Evolutionary conservation across 2,329 filamentous ascomycete species (phyloP).

Genomic region (Xylariaceae sp.): DNA sequence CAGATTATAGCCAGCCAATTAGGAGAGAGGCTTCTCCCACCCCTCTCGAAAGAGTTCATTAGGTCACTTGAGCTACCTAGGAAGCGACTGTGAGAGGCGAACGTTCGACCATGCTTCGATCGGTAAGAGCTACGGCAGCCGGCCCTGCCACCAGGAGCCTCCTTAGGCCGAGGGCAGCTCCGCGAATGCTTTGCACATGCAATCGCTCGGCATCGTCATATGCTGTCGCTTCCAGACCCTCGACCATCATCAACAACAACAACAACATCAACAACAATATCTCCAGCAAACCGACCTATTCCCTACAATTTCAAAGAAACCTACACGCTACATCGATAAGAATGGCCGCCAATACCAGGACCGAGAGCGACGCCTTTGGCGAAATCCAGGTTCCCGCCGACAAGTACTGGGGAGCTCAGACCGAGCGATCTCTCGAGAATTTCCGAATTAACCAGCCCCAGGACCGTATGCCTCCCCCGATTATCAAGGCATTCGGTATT

Average conservation of each 20-base stretch:
- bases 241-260: conserved; percentile 15
- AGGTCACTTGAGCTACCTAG: conserved; percentile 14
- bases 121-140: conserved; percentile 39
- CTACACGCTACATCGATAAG: conserved; percentile 51
- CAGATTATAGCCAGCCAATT: conserved; percentile 13
- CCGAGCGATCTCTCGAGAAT: conserved; percentile 93
- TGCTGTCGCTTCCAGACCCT: conserved; percentile 24
- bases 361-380: conserved; percentile 96
- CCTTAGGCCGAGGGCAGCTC: conserved; percentile 39
- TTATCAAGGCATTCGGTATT: conserved; percentile 93
- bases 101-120: conserved; percentile 43
- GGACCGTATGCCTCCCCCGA: conserved; percentile 94
- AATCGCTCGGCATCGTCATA: conserved; percentile 31
- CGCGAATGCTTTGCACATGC: conserved; percentile 42
- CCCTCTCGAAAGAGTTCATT: neutral
- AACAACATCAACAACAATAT: conserved; percentile 20
- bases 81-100: conserved; percentile 11
- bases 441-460: conserved; percentile 99
- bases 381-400: conserved; percentile 88
- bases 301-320: conserved; percentile 38
- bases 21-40: neutral
- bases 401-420: conserved; percentile 99
- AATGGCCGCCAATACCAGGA: conserved; percentile 65
- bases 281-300: conserved; percentile 23
- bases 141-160: conserved; percentile 38